These are phyloP conservation scores for Calonectria montana DNA, from an alignment of 2,329 filamentous ascomycete species.

Conservation along the genomic window DNA sequence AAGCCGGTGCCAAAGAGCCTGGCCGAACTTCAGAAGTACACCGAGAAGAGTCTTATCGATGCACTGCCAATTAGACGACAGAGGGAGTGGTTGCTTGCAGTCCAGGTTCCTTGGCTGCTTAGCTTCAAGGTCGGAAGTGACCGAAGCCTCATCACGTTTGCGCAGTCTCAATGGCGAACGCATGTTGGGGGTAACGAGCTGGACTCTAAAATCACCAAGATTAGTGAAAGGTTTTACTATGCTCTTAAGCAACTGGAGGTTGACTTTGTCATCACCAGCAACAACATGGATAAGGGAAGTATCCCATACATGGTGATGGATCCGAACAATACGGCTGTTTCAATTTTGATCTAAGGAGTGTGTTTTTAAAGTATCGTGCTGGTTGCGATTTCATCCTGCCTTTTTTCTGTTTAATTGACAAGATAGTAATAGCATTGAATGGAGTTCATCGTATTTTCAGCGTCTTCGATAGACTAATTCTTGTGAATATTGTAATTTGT, in stretches of 20 bases:
- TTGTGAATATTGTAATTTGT: too few species aligned
- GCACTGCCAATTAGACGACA: slow-evolving; percentile 56
- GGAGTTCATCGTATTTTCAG: too few species aligned
- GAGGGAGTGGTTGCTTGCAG: slow-evolving; percentile 57
- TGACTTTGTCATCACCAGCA: slow-evolving; percentile 45
- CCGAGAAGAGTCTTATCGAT: slow-evolving; percentile 45
- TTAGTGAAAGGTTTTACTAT: slow-evolving; percentile 40
- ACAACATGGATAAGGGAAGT: slow-evolving; percentile 46
- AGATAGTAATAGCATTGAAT: too few species aligned
- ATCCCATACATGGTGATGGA: slow-evolving; percentile 54
- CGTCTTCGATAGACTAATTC: too few species aligned
- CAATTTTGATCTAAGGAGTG: slow-evolving; percentile 29
- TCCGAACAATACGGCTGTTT: slow-evolving; percentile 51
- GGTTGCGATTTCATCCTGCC: background rate
- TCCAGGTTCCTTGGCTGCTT: slow-evolving; percentile 58
- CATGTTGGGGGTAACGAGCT: slow-evolving; percentile 40
- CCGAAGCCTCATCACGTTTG: slow-evolving; percentile 54
- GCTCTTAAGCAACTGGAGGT: slow-evolving; percentile 43
- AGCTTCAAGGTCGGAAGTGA: slow-evolving; percentile 55
- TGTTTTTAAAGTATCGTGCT: background rate
- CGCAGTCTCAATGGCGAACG: slow-evolving; percentile 50
- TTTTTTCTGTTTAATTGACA: background rate
- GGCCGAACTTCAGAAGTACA: slow-evolving; percentile 44
- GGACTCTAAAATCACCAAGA: slow-evolving; percentile 18
- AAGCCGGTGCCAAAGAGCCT: slow-evolving; percentile 46